Conservation (phyloP, 176 grass and related monocot species). For the Ensete glaucum region DNA sequence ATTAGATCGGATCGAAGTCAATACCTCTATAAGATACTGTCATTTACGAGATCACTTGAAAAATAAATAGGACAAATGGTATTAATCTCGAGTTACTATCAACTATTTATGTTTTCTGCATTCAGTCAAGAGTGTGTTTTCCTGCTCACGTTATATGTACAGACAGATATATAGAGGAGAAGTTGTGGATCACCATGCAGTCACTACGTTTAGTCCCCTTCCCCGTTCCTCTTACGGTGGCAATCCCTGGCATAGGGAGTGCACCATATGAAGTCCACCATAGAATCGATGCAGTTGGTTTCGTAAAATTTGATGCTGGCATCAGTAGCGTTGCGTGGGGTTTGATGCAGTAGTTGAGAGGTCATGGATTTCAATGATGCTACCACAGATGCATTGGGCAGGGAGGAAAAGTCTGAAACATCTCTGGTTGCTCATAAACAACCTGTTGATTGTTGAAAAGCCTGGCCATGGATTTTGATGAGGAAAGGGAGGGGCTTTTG, state of each 20-base stretch:
- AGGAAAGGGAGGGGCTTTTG: not conserved
- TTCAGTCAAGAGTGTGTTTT: too few species aligned
- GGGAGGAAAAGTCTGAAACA: not conserved
- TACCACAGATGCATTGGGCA: not conserved
- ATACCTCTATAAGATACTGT: too few species aligned
- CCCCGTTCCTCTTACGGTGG: too few species aligned
- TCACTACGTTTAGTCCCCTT: too few species aligned
- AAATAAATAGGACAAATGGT: too few species aligned
- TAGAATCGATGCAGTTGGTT: not conserved
- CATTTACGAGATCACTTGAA: too few species aligned
- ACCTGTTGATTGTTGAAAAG: constrained; percentile 3
- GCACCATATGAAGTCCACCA: not conserved
- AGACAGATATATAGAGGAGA: not conserved
- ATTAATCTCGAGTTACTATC: too few species aligned
- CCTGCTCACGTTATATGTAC: too few species aligned
- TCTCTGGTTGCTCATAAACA: not conserved
- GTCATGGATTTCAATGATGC: not conserved
- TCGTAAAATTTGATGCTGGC: not conserved
- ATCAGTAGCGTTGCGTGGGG: not conserved
- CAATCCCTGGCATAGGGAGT: too few species aligned
- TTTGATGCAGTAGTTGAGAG: not conserved
- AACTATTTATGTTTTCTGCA: too few species aligned
- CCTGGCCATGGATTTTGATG: not conserved
- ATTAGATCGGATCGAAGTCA: too few species aligned
- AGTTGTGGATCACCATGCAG: not conserved